Conservation (phyloP, 257 asterid species). For the Hygrophila difformis region DNA sequence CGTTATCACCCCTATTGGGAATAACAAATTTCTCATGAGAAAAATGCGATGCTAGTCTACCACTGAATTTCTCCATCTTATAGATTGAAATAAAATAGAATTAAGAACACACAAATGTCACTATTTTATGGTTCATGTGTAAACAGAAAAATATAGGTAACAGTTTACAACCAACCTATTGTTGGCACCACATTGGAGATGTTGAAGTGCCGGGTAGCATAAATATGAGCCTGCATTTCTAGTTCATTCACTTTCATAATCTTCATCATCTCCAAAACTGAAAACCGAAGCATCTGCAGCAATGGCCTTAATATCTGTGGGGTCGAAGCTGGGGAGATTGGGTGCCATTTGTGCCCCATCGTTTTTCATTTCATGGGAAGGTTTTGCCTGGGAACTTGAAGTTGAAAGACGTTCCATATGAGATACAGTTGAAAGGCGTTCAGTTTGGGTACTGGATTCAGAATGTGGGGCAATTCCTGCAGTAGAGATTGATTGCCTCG, state of each 20-base stretch:
- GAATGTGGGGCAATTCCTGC: constrained; percentile 25
- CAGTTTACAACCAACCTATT: background rate
- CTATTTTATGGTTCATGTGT: too few species aligned
- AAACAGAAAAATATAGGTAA: too few species aligned
- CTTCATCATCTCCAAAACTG: constrained; percentile 93
- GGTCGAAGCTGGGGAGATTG: constrained; percentile 41
- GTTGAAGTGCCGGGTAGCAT: too few species aligned
- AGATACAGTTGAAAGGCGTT: constrained; percentile 28
- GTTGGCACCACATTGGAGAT: background rate
- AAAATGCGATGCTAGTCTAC: too few species aligned
- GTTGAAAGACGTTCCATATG: constrained; percentile 44
- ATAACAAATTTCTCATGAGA: too few species aligned
- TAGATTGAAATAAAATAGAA: too few species aligned
- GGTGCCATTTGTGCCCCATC: constrained; percentile 31
- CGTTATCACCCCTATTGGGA: too few species aligned
- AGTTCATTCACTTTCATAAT: constrained; percentile 64
- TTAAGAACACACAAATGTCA: too few species aligned
- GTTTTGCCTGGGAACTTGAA: constrained; percentile 19
- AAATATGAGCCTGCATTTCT: too few species aligned
- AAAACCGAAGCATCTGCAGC: constrained; percentile 99
- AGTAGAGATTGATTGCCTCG: constrained; percentile 21
- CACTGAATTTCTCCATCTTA: too few species aligned
- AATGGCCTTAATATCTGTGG: constrained; percentile 80
- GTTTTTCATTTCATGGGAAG: constrained; percentile 29
- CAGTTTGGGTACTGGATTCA: constrained; percentile 25